phyloP scores from a whole-genome alignment of 768 basidiomycete genomes.

The Roridomyces roridus region DNA sequence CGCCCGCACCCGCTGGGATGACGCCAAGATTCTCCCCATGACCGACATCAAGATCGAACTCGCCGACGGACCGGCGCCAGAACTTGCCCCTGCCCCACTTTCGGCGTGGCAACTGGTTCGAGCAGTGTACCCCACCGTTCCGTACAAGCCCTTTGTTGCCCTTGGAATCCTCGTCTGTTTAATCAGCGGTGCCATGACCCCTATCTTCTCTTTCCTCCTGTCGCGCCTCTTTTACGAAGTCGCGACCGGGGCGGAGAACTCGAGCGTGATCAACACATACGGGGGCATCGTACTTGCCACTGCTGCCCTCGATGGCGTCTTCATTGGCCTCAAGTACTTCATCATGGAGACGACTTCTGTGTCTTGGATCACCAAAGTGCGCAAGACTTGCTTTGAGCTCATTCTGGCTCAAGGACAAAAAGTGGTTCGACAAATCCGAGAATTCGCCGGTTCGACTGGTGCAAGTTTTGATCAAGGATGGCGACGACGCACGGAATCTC shows the following conservation, averaged over 20 bases:
- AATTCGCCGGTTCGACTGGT: constrained; percentile 62
- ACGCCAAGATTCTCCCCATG: constrained; percentile 29
- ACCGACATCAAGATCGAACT: constrained; percentile 35
- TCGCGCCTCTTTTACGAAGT: constrained; percentile 81
- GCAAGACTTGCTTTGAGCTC: constrained; percentile 58
- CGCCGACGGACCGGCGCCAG: constrained; percentile 9
- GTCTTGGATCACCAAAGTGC: constrained; percentile 74
- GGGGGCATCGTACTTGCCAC: constrained; percentile 77
- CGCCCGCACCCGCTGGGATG: constrained; percentile 26
- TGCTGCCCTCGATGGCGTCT: constrained; percentile 77
- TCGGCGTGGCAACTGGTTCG: constrained; percentile 57
- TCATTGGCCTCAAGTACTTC: constrained; percentile 80
- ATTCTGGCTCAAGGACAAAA: constrained; percentile 84
- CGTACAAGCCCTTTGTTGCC: constrained; percentile 72
- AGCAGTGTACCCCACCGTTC: constrained; percentile 72
- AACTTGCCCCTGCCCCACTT: constrained; percentile 26
- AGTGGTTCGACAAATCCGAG: constrained; percentile 80
- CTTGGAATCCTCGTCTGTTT: constrained; percentile 75
- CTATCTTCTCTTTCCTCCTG: constrained; percentile 90
- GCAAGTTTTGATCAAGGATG: constrained; percentile 76
- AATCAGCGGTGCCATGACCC: constrained; percentile 84
- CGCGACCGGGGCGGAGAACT: constrained; percentile 70
- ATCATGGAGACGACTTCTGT: constrained; percentile 79
- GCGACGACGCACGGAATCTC: constrained; percentile 70
- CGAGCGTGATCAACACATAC: constrained; percentile 68